phyloP scores from a whole-genome alignment of 805 yeast genomes.

The Nakazawaea siamensis region DNA sequence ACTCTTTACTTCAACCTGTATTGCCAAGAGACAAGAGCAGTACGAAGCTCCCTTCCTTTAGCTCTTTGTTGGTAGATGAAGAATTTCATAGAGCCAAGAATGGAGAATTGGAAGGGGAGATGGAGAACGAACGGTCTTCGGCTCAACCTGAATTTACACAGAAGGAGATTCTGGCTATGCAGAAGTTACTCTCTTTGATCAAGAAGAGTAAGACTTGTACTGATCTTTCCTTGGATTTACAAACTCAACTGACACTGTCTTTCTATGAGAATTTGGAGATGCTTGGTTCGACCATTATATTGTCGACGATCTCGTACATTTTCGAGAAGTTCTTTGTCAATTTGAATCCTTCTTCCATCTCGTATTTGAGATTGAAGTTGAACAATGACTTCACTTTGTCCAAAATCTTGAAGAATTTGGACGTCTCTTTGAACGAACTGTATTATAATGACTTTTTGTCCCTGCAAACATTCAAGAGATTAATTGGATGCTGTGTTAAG shows the following conservation, averaged over 20 bases:
- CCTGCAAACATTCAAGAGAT: conserved; percentile 42
- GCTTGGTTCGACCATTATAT: conserved; percentile 50
- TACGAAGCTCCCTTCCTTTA: conserved; percentile 9
- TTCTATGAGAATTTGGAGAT: conserved; percentile 38
- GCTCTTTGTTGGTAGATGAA: conserved; percentile 15
- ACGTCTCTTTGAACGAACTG: conserved; percentile 13
- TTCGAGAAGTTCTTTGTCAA: conserved; percentile 55
- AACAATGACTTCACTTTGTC: conserved; percentile 30
- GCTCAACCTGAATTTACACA: not conserved
- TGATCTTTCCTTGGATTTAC: conserved; percentile 25
- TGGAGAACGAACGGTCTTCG: too few species aligned
- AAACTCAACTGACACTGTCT: conserved; percentile 33
- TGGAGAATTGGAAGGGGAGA: too few species aligned
- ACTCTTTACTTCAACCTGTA: conserved; percentile 26
- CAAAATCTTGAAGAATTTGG: conserved; percentile 38
- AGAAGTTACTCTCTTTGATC: conserved; percentile 36
- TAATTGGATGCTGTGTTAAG: conserved; percentile 63
- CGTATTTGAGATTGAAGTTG: conserved; percentile 31
- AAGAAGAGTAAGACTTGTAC: conserved; percentile 59
- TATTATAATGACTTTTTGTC: conserved; percentile 38
- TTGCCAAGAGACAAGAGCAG: not conserved
- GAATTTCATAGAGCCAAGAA: too few species aligned
- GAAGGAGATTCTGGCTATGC: conserved; percentile 12
- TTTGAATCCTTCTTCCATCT: conserved; percentile 47
- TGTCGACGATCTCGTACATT: conserved; percentile 49